Base-by-base conservation (phyloP, 192 early-diverging fungal genomes). In the Coemansia sp. region DNA sequence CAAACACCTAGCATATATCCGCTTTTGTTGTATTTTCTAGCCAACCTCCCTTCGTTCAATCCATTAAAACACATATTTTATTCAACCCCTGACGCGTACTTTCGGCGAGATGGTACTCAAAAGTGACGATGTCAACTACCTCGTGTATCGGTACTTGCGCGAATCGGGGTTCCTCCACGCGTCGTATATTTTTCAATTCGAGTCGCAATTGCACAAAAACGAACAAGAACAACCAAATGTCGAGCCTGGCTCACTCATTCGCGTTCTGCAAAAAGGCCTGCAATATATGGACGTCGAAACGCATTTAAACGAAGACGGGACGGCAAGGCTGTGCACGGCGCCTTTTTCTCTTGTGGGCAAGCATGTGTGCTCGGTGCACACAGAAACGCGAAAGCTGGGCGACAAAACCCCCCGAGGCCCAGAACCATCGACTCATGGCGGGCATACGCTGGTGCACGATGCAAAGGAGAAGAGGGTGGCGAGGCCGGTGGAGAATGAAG, bases 151-250 rank as follows among this genome's bases (percentile, higher is more conserved):
- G 63, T 95, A 95, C 67, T 84, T 95, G 12, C 79, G 87, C 60
- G 93, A 95, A 73, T 93, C 91, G 48, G 93, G 93, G 8, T 96
- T 96, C 74, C 76, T 84, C 17, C 93, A 98, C 73, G 83, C 90
- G 18, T 82, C 87, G 15, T 98, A 93, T 65, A 85, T 88, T 5
- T 94, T 98, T 70, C 86, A 90, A 61, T 81, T 90, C 67, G 95
- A 98, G 64, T 88, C 90, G 21, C 87, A 88, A 66, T 83, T 95
- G 64, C 79, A 86, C 72, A 85, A 83, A 46, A 76, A 76, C 10
- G 81, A 87, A 36, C 75, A 70, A 49, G 79, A 82, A 28, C 73
- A 82, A 34, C 84, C 83, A 46, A 83, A 90, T 51, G 87, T 75
- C 48, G 82, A 83, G 52, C 92, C 90, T 21, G 96, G 96, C 11